Evolutionary conservation across 768 basidiomycete species (phyloP), one percentile per base, ranked within the genome.

Genomic region (Pulveroboletus sp.): DNA sequence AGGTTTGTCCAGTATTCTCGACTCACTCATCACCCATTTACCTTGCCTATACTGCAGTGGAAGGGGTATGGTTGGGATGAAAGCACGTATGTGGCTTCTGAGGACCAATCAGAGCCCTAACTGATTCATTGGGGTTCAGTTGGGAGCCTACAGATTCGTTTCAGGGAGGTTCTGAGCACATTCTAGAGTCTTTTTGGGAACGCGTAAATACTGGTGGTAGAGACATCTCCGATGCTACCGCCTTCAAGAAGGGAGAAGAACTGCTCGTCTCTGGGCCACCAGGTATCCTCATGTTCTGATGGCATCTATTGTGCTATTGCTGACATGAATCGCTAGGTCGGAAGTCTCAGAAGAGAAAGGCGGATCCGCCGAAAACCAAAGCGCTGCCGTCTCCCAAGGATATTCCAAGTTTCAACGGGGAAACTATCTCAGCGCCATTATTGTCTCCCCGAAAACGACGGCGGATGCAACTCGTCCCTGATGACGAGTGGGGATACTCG

Each of bases 121-220:
- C 37, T 19, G 44, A 57, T 48, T 19, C n/a, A n/a, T 40, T 33
- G 38, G 47, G 29, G 17, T 37, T 32, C 45, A 87, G 85, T 10
- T 87, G 85, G 85, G 86, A 88, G 55, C 85, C 86, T 9, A 62
- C 69, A 8, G 71, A 77, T 43, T 84, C 82, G 9, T 86, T 88
- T 51, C 62, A 60, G 14, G 75, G 65, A 7, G 75, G 71, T 10
- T 84, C 84, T 1, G 78, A 82, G 53, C 72, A 81, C 42, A 71
- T 86, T 14, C 32, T 75, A 9, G 58, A 66, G 14, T 24, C 51
- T 2, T 75, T 75, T 41, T 75, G 73, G 73, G 51, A 57, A 16
- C 64, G 68, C n/a, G 50, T 69, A 29, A 47, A 63, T 21, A 62
- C 60, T 2, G 52, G 62, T 25, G 66, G 64, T 27, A 74, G 84